Base-by-base conservation (phyloP, 257 asterid genomes). In the Salvia hispanica region DNA sequence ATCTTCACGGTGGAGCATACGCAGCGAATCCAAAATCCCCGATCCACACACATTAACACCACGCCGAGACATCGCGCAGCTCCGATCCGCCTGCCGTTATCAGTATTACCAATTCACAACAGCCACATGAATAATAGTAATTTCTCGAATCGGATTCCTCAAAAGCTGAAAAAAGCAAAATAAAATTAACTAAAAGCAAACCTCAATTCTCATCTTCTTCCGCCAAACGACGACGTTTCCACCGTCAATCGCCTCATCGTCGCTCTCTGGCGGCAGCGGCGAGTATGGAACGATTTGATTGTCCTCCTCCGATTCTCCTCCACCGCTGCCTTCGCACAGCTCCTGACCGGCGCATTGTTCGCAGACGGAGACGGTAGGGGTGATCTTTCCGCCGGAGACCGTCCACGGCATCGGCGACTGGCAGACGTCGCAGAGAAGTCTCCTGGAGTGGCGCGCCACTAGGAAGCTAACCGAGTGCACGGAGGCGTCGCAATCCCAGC, bases 391-490 rank as follows among this genome's bases (percentile, higher is more conserved):
- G 3, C 97, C 97, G 37, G 89, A 7, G 6, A 93, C 88, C 5
- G 82, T 57, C 97, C 97, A 88, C 53, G 84, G 78, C 70, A 89
- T 86, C 69, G 81, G 83, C 3, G 85, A 75, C 44, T 78, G 88
- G 73, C 97, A 91, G 3, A 69, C 77, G 46, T 69, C 81, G 84
- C 96, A 91, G 36, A 91, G 91, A 15, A 91, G 83, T 54, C 71
- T 76, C 67, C 97, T 82, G 4, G 85, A 79, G 70, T 91, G 97
- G 60, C 91, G 82, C 46, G 93, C 90, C 8, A 87, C 96, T 6
- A 91, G 81, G 64, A 88, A 88, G 64, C 86, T 91, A 3, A 93
- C 97, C 4, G 89, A 75, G 82, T 91, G 97, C 39, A 91, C 97
- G 66, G 62, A 73, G 15, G 81, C 83, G 74, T 91, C 97, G 83